Evolutionary conservation across 306 rosid genomes (phyloP).

Genomic region (Cicer bijugum): DNA sequence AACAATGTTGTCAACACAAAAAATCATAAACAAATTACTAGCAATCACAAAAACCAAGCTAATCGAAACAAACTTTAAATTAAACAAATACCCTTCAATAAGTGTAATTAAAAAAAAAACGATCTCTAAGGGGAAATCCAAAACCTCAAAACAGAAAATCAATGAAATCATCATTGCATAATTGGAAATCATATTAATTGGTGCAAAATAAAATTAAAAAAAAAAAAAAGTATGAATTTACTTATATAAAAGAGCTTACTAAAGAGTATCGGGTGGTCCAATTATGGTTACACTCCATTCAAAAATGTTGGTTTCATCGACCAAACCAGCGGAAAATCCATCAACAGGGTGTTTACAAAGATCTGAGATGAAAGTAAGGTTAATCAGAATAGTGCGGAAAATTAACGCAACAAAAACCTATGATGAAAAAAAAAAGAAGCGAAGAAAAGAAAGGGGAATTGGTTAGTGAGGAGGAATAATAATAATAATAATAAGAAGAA

Average conservation of each 20-base stretch:
- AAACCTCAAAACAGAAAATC: constrained; percentile 40
- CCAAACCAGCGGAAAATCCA: constrained; percentile 96
- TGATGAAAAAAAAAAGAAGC: not conserved
- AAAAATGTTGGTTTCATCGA: constrained; percentile 82
- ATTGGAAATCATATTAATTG: constrained; percentile 30
- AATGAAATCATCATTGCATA: constrained; percentile 26
- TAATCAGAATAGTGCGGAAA: constrained; percentile 35
- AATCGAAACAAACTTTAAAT: constrained; percentile 11
- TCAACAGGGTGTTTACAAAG: constrained; percentile 93
- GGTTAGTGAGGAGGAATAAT: not conserved
- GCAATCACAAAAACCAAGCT: constrained; percentile 11
- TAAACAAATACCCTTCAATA: constrained; percentile 10
- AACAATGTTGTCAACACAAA: constrained; percentile 8
- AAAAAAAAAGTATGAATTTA: not conserved
- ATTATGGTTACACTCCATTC: constrained; percentile 96
- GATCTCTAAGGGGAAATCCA: constrained; percentile 18
- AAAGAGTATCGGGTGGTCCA: constrained; percentile 98
- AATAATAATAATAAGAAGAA: too few species aligned
- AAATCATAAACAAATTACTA: not conserved
- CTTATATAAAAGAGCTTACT: constrained; percentile 53
- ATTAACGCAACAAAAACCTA: constrained; percentile 33
- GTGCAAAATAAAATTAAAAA: not conserved
- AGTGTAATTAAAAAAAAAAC: constrained; percentile 4
- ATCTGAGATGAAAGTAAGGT: constrained; percentile 54
- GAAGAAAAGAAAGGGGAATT: not conserved